Percentiles rank a stretch among this genome's conserved stretches.
Conservation (phyloP, 164 flowering plant genomes). For the Malania oleifera region DNA sequence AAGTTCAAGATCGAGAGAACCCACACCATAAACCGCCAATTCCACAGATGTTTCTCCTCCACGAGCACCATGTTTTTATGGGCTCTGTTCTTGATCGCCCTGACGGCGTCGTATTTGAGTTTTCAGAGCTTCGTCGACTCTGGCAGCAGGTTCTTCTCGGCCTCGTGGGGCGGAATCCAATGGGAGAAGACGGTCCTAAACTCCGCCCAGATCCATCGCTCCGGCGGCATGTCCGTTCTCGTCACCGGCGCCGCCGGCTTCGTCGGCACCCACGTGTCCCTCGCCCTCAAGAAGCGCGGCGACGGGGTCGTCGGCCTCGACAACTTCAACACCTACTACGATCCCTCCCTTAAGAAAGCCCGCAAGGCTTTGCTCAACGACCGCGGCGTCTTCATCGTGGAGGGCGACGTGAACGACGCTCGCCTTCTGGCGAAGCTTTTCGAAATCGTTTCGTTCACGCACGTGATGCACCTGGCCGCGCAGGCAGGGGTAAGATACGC, state of each 20-base stretch:
- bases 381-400: conserved; percentile 50
- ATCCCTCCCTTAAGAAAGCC: conserved; percentile 56
- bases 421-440: conserved; percentile 48
- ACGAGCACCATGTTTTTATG: conserved; percentile 66
- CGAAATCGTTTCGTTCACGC: conserved; percentile 64
- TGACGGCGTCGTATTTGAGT: conserved; percentile 61
- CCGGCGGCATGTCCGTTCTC: conserved; percentile 56
- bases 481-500: conserved; percentile 64
- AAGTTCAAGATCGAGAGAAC: conserved; percentile 58
- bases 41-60: conserved; percentile 60
- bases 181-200: conserved; percentile 63
- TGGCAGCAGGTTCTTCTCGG: conserved; percentile 37
- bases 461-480: conserved; percentile 52
- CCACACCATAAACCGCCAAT: conserved; percentile 39
- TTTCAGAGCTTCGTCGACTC: conserved; percentile 59
- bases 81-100: conserved; percentile 62
- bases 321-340: conserved; percentile 75
- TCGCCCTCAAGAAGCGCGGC: conserved; percentile 61
- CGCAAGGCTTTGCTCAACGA: conserved; percentile 31
- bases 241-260: conserved; percentile 75
- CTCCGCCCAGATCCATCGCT: conserved; percentile 58
- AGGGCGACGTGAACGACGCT: conserved; percentile 66
- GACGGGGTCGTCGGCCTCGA: conserved; percentile 84
- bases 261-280: conserved; percentile 62
- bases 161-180: conserved; percentile 63